phyloP scores from a whole-genome alignment of 2,329 filamentous ascomycete species.

The Teratosphaeriaceae sp. region DNA sequence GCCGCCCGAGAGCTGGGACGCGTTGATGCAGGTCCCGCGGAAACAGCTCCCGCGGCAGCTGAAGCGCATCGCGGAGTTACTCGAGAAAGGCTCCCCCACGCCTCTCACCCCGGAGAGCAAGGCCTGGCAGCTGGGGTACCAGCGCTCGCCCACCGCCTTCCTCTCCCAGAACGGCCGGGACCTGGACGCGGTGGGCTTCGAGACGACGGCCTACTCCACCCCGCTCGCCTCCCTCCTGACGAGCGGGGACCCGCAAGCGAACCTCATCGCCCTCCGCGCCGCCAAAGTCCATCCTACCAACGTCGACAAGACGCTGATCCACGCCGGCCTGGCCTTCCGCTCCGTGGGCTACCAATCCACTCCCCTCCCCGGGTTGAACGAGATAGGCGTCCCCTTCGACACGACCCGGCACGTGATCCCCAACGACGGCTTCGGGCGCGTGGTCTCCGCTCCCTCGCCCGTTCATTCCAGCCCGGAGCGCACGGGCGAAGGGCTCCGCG shows the following conservation, averaged over 20 bases:
- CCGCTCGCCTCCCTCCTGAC: conserved; percentile 13
- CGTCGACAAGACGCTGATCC: conserved; percentile 38
- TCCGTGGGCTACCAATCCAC: conserved; percentile 93
- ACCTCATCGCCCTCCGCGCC: conserved; percentile 23
- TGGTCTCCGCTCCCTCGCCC: conserved; percentile 39
- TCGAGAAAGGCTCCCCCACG: conserved; percentile 64
- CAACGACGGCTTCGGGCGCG: conserved; percentile 74
- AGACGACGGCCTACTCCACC: conserved; percentile 37
- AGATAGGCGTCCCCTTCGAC: conserved; percentile 74
- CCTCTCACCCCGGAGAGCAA: conserved; percentile 49
- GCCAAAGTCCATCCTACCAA: conserved; percentile 21
- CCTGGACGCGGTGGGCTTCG: conserved; percentile 63
- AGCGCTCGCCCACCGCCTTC: conserved; percentile 71
- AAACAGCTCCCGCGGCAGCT: conserved; percentile 67
- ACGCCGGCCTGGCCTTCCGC: conserved; percentile 71
- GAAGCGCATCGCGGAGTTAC: conserved; percentile 70
- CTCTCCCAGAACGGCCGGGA: conserved; percentile 41
- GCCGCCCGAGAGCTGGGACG: conserved; percentile 27
- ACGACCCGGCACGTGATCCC: conserved; percentile 64
- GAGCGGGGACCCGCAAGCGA: conserved; percentile 21
- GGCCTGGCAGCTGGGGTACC: conserved; percentile 80
- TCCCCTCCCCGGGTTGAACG: conserved; percentile 64
- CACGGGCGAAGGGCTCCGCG: background rate
- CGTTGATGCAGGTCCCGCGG: conserved; percentile 44
- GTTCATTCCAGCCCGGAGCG: no score